Base-by-base conservation (phyloP, 208 protist species). In the Acanthamoeba pearcei region DNA sequence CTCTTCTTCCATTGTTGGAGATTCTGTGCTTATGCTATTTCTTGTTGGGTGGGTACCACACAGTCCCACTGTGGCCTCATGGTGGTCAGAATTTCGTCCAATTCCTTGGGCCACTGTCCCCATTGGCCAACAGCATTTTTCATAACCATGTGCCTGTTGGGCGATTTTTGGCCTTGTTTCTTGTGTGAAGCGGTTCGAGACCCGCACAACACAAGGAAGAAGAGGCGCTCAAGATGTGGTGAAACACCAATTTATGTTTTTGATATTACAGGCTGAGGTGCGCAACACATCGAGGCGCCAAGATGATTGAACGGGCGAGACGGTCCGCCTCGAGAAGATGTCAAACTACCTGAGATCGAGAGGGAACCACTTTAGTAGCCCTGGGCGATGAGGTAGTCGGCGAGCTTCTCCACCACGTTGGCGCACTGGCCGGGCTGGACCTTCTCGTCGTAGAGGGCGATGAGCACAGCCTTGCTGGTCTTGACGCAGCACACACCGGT, bases 391-490 rank as follows among this genome's bases (percentile, higher is more conserved):
- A 98, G 95, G 94, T 98, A 97, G 93, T 98, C 97, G 68, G 96
- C 97, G 78, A 98, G 95, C 80, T 96, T 97, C 96, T 97, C 97
- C 60, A 97, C 97, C 10, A 89, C 80, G 12, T 83, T 38, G 68
- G 92, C 95, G 72, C 93, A 94, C 66, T 96, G 89, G 93, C 96
- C 96, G 51, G 97, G 95, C 95, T 97, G 95, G 60, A 96, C 93
- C 42, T 91, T 86, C 13, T 96, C 96, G 60, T 97, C 95, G 94
- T 97, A 97, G 38, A 97, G 42, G 64, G 93, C 97, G 80, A 98
- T 85, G 15, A 98, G 17, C 38, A 98, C 60, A 38, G 91, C 60
- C 95, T 97, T 91, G 19, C 72, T 83, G 55, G 97, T 97, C 95
- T 98, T 98, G 29, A 97, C 95, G 49, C 94, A 66, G 85, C 62